Base-by-base conservation (phyloP, 2,329 filamentous ascomycete genomes). In the Talaromyces albobiverticillius region DNA sequence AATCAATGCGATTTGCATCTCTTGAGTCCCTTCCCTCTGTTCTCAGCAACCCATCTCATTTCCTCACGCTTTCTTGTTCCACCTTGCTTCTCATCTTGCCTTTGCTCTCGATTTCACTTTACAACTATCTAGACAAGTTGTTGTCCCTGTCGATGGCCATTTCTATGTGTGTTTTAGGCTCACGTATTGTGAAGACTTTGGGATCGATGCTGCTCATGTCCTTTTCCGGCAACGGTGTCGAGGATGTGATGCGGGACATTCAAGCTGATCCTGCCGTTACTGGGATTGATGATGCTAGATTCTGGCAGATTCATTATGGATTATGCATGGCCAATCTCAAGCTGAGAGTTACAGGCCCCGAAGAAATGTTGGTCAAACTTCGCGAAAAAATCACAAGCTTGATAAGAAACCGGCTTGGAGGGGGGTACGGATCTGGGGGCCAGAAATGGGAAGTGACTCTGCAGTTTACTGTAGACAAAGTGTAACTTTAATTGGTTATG, bases 221-320 rank as follows among this genome's bases (percentile, higher is more conserved):
- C 3, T 96, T 95, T 69, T 76, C 73, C 11, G 74, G 79, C 11
- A 69, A 71, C 20, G 79, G 83, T 3, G 85, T 94, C 1, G 79
- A 83, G 3, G 85, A 87, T 20, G 86, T 96, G n/a, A 79, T 96
- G 63, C 82, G 83, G 53, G 90, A 95, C 69, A 92, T 99, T 49
- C 87, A 91, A 68, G 81, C 85, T 1, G 91, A 96, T 63, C 84
- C 88, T 1, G 81, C 82, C 53, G 85, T 97, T 23, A 82, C 82
- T 42, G 81, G 82, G 1, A 85, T 99, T 45, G 90, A 96, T 55
- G 92, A 96, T 65, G 93, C 92, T 1, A 86, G 91, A 67, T 96
- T 99, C 71, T 99, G 94, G 94, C 94, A 99, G 76, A 94, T 96
- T 13, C 94, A 99, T 72, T 96, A 97, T 69, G 92, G 93, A 1